phyloP scores from a whole-genome alignment of 257 asterid genomes.

The Plantago major region DNA sequence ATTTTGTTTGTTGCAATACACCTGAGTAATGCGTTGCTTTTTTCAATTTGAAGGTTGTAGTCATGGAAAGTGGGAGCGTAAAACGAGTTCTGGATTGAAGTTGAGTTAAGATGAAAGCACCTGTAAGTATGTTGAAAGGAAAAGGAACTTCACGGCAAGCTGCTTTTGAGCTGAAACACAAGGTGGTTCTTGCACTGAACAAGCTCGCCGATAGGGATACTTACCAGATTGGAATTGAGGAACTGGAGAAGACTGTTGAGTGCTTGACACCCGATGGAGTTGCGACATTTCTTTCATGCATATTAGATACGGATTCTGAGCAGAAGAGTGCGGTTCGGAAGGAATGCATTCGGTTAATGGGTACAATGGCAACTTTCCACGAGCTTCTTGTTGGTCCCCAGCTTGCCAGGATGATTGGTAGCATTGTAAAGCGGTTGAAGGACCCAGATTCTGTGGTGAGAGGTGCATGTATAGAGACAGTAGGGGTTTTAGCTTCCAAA shows the following conservation, averaged over 20 bases:
- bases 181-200: slow-evolving; percentile 64
- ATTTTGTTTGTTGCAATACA: too few relatives aligned
- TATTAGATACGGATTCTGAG: slow-evolving; percentile 72
- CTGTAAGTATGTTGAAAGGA: slow-evolving; percentile 47
- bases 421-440: slow-evolving; percentile 85
- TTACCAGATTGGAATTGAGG: slow-evolving; percentile 76
- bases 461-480: slow-evolving; percentile 78
- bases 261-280: slow-evolving; percentile 66
- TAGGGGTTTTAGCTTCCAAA: slow-evolving; percentile 72
- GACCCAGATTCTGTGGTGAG: slow-evolving; percentile 85
- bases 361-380: slow-evolving; percentile 57
- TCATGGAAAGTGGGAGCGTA: slow-evolving; percentile 19
- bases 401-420: slow-evolving; percentile 70
- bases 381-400: slow-evolving; percentile 53
- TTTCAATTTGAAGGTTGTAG: slow-evolving; percentile 26
- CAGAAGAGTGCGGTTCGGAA: slow-evolving; percentile 83
- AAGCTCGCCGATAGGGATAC: slow-evolving; percentile 96
- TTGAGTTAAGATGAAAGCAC: slow-evolving; percentile 46
- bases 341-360: slow-evolving; percentile 87
- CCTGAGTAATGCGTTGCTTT: not conserved
- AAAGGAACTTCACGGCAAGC: slow-evolving; percentile 57
- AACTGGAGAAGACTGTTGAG: slow-evolving; percentile 68
- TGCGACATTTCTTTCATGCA: slow-evolving; percentile 71
- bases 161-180: slow-evolving; percentile 78
- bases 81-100: slow-evolving; percentile 16